Base-by-base conservation (phyloP, 1,284 basidiomycete species). In the Clitocybe nebularis region DNA sequence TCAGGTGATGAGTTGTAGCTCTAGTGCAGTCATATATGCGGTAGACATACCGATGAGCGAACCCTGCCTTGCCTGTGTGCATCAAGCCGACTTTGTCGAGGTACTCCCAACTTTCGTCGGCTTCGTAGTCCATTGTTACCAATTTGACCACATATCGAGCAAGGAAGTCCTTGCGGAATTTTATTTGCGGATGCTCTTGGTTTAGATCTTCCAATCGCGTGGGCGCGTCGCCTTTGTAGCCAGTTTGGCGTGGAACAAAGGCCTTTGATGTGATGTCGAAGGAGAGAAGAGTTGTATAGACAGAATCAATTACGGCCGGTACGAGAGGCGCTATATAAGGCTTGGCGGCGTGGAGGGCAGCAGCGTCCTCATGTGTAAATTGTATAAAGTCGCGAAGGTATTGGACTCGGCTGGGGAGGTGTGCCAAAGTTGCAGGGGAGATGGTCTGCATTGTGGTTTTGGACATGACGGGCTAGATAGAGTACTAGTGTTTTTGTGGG, bases 81-180 rank as follows among this genome's bases (percentile, higher is more conserved):
- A 74, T 74, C 38, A 69, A 57, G 4, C 69, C 71, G 25, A 72
- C 71, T 53, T 71, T 71, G 49, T 72, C 67, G 55, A 74, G 63
- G 47, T 71, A 74, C 16, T 66, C 64, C 69, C 69, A 72, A 6
- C 63, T 68, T 44, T 63, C 62, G 5, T 55, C 56, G 30, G 63
- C 63, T 1, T 62, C 53, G 47, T 71, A 72, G 49, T 74, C 69
- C 40, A 70, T 57, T 5, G 68, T 67, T 32, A 74, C 68, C n/a
- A 57, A 32, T 49, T 51, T 56, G 54, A 53, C 55, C 1, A 63
- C 41, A 38, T 66, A 64, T 7, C 51, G 45, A 3, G 51, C 46
- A 26, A 64, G 40, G 39, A 64, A 61, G 44, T 64, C 71, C 54
- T 75, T 75, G 30, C 73, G 64, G 56, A 71, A 74, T 17, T 64